Evolutionary conservation across 148 eudicot species (phyloP).

Genomic region (Rhododendron mucronatum): DNA sequence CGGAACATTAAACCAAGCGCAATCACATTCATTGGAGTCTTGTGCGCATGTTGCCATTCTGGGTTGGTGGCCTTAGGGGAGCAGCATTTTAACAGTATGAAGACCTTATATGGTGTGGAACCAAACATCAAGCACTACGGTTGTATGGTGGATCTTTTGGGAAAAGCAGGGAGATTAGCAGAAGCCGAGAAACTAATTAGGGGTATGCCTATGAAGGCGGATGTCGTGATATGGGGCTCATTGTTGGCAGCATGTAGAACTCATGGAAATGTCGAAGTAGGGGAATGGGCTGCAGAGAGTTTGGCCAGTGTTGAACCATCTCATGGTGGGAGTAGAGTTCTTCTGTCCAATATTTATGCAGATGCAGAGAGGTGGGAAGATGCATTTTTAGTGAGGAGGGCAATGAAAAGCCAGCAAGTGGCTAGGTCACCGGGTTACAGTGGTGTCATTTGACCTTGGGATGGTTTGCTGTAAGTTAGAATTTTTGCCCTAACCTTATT

Average conservation of each 20-base stretch:
- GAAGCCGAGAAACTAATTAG: slow-evolving; percentile 68
- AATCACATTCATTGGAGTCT: slow-evolving; percentile 76
- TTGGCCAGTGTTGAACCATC: slow-evolving; percentile 54
- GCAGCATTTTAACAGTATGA: slow-evolving; percentile 55
- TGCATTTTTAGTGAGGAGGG: slow-evolving; percentile 46
- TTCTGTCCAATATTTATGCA: slow-evolving; percentile 72
- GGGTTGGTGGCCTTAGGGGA: slow-evolving; percentile 72
- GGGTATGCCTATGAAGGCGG: slow-evolving; percentile 85
- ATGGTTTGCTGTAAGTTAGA: neutral
- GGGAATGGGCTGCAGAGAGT: slow-evolving; percentile 60
- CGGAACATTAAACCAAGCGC: slow-evolving; percentile 46
- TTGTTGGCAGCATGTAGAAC: slow-evolving; percentile 71
- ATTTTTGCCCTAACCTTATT: neutral
- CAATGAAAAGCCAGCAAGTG: slow-evolving; percentile 41
- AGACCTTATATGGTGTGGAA: slow-evolving; percentile 34
- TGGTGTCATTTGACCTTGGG: slow-evolving; percentile 42
- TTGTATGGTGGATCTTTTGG: slow-evolving; percentile 82
- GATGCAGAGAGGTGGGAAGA: slow-evolving; percentile 80
- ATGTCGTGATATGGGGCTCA: slow-evolving; percentile 82
- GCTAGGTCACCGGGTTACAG: slow-evolving; percentile 67
- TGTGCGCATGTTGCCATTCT: slow-evolving; percentile 82
- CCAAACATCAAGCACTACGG: slow-evolving; percentile 84
- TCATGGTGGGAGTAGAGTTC: slow-evolving; percentile 73
- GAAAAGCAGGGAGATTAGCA: slow-evolving; percentile 61
- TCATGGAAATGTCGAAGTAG: slow-evolving; percentile 57